phyloP scores from a whole-genome alignment of 169 alveolate genomes.

The Eimeria brunetti region DNA sequence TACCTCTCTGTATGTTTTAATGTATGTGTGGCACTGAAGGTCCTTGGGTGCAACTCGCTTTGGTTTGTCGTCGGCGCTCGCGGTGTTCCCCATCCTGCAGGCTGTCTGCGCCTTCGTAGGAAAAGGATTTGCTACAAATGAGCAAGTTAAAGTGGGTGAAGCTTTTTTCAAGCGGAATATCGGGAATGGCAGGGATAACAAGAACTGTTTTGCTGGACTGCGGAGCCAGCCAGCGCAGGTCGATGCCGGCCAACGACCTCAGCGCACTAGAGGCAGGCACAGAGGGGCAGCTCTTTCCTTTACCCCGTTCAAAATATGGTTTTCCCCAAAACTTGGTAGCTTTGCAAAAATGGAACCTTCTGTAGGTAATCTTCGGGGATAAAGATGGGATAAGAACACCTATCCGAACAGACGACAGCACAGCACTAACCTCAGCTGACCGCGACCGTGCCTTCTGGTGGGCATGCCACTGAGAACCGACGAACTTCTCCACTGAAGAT shows the following conservation, averaged over 20 bases:
- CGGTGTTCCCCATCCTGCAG: slow-evolving; percentile 65
- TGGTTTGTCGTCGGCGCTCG: slow-evolving; percentile 74
- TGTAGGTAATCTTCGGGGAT: not conserved
- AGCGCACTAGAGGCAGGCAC: slow-evolving; percentile 8
- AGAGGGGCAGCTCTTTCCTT: not conserved
- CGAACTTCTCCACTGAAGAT: not conserved
- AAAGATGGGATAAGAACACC: not conserved
- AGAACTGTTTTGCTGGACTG: not conserved
- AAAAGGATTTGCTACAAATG: not conserved
- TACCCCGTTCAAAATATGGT: not conserved
- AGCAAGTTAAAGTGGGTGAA: not conserved
- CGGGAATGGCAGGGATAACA: not conserved
- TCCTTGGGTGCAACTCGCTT: slow-evolving; percentile 58
- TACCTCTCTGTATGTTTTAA: slow-evolving; percentile 65
- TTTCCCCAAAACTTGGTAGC: not conserved
- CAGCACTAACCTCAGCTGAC: not conserved
- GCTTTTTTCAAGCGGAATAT: too few species aligned
- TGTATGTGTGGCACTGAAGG: slow-evolving; percentile 61
- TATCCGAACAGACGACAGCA: not conserved
- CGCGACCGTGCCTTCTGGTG: not conserved
- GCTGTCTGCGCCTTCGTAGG: slow-evolving; percentile 57
- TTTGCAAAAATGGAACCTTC: not conserved
- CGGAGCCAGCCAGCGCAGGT: slow-evolving; percentile 64
- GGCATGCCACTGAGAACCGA: not conserved
- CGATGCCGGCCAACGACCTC: slow-evolving; percentile 55